Evolutionary conservation across 257 asterid species (phyloP).

Genomic region (Nicotiana otophora): DNA sequence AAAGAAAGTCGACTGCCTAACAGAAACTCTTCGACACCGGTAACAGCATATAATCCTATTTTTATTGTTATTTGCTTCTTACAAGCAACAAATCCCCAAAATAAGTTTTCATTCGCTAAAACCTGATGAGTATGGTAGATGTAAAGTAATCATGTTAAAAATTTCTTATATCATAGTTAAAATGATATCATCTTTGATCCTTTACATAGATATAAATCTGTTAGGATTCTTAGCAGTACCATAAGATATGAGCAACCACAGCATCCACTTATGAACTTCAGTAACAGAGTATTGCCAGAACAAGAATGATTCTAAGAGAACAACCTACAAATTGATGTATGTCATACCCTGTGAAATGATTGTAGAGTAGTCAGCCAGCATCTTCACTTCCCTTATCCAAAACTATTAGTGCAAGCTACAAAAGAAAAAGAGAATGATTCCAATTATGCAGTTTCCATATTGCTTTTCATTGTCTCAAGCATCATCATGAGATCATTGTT

Average conservation of each 20-base stretch:
- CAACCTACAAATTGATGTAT: not conserved
- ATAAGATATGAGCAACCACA: not conserved
- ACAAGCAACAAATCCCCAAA: not conserved
- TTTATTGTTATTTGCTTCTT: not conserved
- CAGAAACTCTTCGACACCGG: not conserved
- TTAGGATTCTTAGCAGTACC: not conserved
- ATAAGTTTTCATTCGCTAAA: not conserved
- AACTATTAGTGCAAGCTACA: not conserved
- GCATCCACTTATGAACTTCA: not conserved
- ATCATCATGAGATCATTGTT: not conserved
- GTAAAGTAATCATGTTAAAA: not conserved
- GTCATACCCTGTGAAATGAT: not conserved
- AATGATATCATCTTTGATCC: not conserved
- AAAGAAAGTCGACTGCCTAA: not conserved
- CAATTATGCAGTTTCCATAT: not conserved
- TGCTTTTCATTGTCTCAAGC: not conserved
- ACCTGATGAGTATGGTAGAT: not conserved
- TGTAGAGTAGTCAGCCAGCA: not conserved
- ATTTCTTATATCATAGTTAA: not conserved
- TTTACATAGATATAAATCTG: not conserved
- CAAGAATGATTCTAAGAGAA: not conserved
- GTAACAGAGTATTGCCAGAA: not conserved
- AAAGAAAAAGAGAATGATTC: not conserved
- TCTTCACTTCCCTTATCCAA: not conserved
- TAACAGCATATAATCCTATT: not conserved